Base-by-base conservation (phyloP, 108 stramenopile species). In the Nannochloropsis salina region DNA sequence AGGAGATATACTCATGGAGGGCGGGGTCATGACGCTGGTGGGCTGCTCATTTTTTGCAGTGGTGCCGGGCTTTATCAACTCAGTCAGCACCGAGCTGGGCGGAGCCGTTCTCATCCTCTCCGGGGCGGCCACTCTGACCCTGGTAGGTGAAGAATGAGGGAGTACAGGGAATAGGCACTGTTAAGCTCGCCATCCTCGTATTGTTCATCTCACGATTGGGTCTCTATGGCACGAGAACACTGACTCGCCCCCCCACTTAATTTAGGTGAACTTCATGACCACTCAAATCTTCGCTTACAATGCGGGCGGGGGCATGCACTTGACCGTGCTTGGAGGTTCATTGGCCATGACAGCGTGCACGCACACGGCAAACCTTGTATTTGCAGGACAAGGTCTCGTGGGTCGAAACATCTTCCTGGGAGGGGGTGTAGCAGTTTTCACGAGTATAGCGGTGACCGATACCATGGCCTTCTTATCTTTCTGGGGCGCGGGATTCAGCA, bases 11-110 rank as follows among this genome's bases (percentile, higher is more conserved):
- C 61, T 74, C n/a, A 74, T 74, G 61, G 61, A n/a, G n/a, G 61
- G 61, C 61, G 61, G 61, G 20, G 61, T 74, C 61, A 74, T 74
- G 61, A 74, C 15, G 3, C 4, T 74, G 20, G 20, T 74, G 15
- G 61, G 20, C 20, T 74, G 61, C 61, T 74, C 61, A 74, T 74
- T 74, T 74, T 74, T 74, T 74, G 61, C 61, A n/a, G n/a, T 74
- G 20, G 61, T 74, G 61, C 61, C 61, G 20, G 61, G 61, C n/a
- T 74, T 74, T 74, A 8, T 74, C n/a, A 74, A 74, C 6, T 74
- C 61, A 3, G n/a, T 74, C 61, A n/a, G 20, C 20, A 74, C 61
- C 20, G 61, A 74, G 61, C 4, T 74, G 3, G 61, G 61, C 61
- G 61, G 61, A 15, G 15, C 61, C 20, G 61, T 74, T 8, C n/a